Base-by-base conservation (phyloP, 768 basidiomycete genomes). In the Termitomyces sp. region DNA sequence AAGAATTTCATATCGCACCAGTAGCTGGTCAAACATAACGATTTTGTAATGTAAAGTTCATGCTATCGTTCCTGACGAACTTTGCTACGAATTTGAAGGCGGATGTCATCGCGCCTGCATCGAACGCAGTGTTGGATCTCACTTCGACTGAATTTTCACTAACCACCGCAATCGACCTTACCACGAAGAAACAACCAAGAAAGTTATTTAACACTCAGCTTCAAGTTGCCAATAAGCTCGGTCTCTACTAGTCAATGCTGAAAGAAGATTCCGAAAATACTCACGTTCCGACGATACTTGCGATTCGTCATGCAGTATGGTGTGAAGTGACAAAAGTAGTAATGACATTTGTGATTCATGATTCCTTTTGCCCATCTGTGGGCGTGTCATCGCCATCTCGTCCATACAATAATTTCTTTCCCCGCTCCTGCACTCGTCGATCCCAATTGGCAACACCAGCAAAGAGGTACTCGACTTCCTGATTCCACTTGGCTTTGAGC, bases 401-500 rank as follows among this genome's bases (percentile, higher is more conserved):
- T 20, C 82, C 80, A 64, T 83, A 82, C 51, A 86, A 47, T 56
- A 77, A 49, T 44, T 66, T 76, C 62, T 67, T 67, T 24, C 81
- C 79, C 82, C 82, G 82, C 6, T 74, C 77, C 45, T 72, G 71
- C 32, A 74, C 76, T 6, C 72, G 74, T 34, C 66, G 73, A 56
- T 85, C 84, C 75, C 78, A 79, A 34, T 70, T 69, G 26, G 75
- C 69, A 55, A 79, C 72, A 13, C 78, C 76, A 22, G 69, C 62
- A 56, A 81, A 82, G 24, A 82, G 58, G 39, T 65, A 65, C 5
- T 76, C 82, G 20, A 87, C 64, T 59, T 87, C 79, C 14, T 76
- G 69, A 64, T 88, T 88, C 86, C 86, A 88, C 49, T 68, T 74
- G 16, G 76, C 76, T 61, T 87, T 76, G 24, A 87, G 42, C 40